These are phyloP conservation scores for Physaria fendleri DNA, from an alignment of 345 rosid genomes.

Conservation along the genomic window DNA sequence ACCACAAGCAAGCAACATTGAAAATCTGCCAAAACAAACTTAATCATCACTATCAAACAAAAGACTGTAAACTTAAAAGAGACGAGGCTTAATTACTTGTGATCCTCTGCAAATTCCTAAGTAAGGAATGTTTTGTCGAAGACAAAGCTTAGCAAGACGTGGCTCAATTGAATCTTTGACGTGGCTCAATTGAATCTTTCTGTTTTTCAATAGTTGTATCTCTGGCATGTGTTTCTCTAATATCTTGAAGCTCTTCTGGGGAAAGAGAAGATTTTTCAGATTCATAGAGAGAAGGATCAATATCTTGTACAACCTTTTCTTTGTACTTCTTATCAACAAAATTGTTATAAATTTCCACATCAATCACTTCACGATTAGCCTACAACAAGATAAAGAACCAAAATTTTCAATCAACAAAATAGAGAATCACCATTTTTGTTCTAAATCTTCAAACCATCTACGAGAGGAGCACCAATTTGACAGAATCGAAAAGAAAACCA, in stretches of 20 bases:
- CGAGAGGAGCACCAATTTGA: too few species aligned
- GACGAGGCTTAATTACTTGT: slow-evolving; percentile 11
- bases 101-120: slow-evolving; percentile 88
- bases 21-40: slow-evolving; percentile 37
- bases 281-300: too few species aligned
- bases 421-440: too few species aligned
- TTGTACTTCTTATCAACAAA: too few species aligned
- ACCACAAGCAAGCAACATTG: slow-evolving; percentile 83
- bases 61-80: neutral
- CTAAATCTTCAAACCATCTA: too few species aligned
- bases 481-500: too few species aligned
- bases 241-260: slow-evolving; percentile 63
- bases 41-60: neutral
- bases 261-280: slow-evolving; percentile 53
- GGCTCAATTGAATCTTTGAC: too few species aligned
- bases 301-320: too few species aligned
- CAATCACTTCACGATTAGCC: too few species aligned
- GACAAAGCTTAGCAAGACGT: slow-evolving; percentile 71
- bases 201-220: slow-evolving; percentile 75
- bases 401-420: too few species aligned
- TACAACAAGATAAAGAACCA: too few species aligned
- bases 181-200: slow-evolving; percentile 82
- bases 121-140: slow-evolving; percentile 73
- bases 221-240: slow-evolving; percentile 58
- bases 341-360: too few species aligned